These are phyloP conservation scores for Daldinia childiae DNA, from an alignment of 495 filamentous ascomycete genomes.

Conservation along the genomic window DNA sequence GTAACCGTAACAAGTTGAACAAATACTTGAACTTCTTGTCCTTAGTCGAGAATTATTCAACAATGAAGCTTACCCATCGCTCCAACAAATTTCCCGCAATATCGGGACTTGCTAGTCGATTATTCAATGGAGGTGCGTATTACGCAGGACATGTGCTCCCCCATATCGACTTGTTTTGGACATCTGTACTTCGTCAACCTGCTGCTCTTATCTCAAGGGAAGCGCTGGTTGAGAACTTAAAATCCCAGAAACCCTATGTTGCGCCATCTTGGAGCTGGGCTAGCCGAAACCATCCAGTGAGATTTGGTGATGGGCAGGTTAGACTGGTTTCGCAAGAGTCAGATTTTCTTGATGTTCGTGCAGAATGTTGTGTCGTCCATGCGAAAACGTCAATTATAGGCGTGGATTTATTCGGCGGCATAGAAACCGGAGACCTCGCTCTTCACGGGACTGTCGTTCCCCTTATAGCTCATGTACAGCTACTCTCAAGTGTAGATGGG, in stretches of 20 bases:
- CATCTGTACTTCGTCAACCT: neutral
- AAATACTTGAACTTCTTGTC: conserved; percentile 5
- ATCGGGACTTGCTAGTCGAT: conserved; percentile 21
- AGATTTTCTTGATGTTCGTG: neutral
- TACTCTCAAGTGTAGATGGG: neutral
- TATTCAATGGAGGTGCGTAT: neutral
- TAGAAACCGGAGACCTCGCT: neutral
- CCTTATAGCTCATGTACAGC: neutral
- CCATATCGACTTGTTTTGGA: neutral
- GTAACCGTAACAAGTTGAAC: neutral
- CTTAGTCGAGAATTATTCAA: conserved; percentile 12
- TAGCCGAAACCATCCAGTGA: neutral
- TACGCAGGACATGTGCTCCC: neutral
- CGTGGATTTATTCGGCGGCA: neutral
- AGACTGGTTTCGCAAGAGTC: neutral
- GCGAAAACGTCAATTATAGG: neutral
- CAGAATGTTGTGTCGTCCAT: neutral
- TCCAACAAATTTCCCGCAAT: conserved; percentile 27
- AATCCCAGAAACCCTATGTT: neutral
- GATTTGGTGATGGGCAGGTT: neutral
- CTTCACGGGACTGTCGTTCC: neutral
- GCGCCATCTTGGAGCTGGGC: neutral
- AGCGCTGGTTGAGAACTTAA: neutral
- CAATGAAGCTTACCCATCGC: conserved; percentile 8
- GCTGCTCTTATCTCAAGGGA: neutral